Evolutionary conservation across 2,329 filamentous ascomycete genomes (phyloP), one percentile per base, ranked within the genome.

Genomic region (Shiraia bambusicola): DNA sequence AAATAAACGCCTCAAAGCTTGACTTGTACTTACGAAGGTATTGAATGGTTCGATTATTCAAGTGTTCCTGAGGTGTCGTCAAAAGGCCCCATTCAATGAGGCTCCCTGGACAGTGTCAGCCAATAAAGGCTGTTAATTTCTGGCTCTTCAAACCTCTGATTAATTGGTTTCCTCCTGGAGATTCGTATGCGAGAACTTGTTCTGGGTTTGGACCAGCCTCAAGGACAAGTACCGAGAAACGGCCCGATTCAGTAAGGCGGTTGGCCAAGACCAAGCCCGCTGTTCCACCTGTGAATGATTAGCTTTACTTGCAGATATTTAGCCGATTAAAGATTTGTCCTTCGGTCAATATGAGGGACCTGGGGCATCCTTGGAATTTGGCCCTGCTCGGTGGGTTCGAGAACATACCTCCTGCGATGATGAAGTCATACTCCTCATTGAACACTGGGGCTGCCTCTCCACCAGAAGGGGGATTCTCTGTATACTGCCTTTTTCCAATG

Each of bases 141-240:
- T 32, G n/a, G n/a, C n/a, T n/a, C n/a, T n/a, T n/a, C n/a, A n/a
- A n/a, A 32, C 29, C 54, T 40, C 55, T 52, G 33, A 63, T 41
- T 26, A 61, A 55, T 30, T 61, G 58, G 17, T 62, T 55, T 11
- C 54, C 63, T 2, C 61, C 58, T 11, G 58, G 59, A 17, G 52
- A 53, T 19, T 61, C 43, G 27, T 63, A 61, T 6, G 60, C 46
- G 5, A 50, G 37, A n/a, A 64, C 61, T 42, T 66, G 47, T 60
- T 59, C 49, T 51, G 61, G 54, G 14, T 54, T 52, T 27, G 53
- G 44, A 1, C 65, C 65, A 17, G 66, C 61, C 47, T 69, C 65
- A 13, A 67, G 37, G 3, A 69, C 65, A 7, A 55, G 59, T n/a
- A 69, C 59, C 17, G 41, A 50, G 25, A 58, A 52, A 17, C 31